Evolutionary conservation across 176 grass and related monocot species (phyloP), one percentile per base, ranked within the genome.

Genomic region (Cocos nucifera): DNA sequence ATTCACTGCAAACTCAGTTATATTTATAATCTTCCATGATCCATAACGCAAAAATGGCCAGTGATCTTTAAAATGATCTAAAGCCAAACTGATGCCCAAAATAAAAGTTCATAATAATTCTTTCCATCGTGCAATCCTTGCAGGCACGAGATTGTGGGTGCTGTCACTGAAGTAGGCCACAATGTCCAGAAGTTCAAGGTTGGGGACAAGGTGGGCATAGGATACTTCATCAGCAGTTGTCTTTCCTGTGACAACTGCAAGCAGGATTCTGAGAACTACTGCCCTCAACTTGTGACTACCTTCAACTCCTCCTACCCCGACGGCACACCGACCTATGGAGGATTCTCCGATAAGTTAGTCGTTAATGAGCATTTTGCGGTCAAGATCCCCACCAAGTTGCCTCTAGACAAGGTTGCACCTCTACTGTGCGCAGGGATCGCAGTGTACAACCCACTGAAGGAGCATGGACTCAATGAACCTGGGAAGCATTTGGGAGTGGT

Each of bases 351-450:
- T 59, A 27, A 23, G 20, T 52, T 80, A 19, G 54, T 86, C 35
- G 63, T 77, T 56, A 30, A 81, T 62, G 69, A 81, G 59, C 74
- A 65, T 21, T 85, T 66, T 28, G 63, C 49, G 1, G 48, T 74
- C 51, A 65, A 50, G 49, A 73, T 86, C 78, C 73, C 83, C n/a
- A 64, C 69, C 44, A 57, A 17, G 54, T 24, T 62, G 58, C 67
- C 77, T 17, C 27, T 80, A 50, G 58, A 74, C 8, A 35, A 63
- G 21, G 58, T 63, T 6, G 83, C 64, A 15, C 83, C 78, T 2
- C 61, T 86, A 21, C 26, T 86, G 22, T 86, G 83, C 16, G 78
- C 83, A 4, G 83, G 83, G 18, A 58, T 81, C 66, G 73, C 83
- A 2, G 83, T 86, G 69, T 81, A 77, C 32, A 32, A 44, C 18